These are phyloP conservation scores for Morella rubra DNA, from an alignment of 306 rosid genomes.

Conservation along the genomic window DNA sequence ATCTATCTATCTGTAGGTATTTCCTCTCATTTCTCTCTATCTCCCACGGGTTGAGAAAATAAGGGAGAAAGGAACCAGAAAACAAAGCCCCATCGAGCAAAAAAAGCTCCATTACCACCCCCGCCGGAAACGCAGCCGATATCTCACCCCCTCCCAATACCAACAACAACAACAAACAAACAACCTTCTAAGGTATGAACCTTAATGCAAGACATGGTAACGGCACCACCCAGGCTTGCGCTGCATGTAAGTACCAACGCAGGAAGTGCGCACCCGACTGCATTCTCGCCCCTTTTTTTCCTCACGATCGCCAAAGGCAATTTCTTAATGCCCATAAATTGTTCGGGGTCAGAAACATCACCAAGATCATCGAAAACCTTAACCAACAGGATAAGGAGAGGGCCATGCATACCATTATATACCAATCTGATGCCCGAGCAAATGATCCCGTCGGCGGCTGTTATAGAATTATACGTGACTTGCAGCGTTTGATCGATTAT, in stretches of 20 bases:
- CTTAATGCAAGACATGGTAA: conserved; percentile 25
- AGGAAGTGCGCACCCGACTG: conserved; percentile 72
- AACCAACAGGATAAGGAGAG: conserved; percentile 22
- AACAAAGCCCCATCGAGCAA: conserved; percentile 29
- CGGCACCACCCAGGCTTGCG: conserved; percentile 73
- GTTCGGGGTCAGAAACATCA: conserved; percentile 77
- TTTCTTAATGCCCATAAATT: conserved; percentile 69
- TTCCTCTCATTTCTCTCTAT: conserved; percentile 55
- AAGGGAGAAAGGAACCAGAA: conserved; percentile 31
- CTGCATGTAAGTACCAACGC: conserved; percentile 82
- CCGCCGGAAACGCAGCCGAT: conserved; percentile 81
- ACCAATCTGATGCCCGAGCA: conserved; percentile 68
- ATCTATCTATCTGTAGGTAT: conserved; percentile 10
- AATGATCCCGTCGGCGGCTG: conserved; percentile 78
- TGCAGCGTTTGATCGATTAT: conserved; percentile 39
- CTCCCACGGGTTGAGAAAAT: conserved; percentile 29
- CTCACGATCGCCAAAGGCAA: conserved; percentile 61
- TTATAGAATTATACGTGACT: conserved; percentile 23
- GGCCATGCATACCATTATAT: conserved; percentile 57
- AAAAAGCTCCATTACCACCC: conserved; percentile 37
- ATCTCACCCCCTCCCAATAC: conserved; percentile 34
- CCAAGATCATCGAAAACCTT: conserved; percentile 44
- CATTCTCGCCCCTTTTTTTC: conserved; percentile 78
- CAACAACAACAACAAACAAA: neutral
- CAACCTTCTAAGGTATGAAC: conserved; percentile 15